Evolutionary conservation across 768 basidiomycete genomes (phyloP), one percentile per base, ranked within the genome.

Genomic region (Steccherinum ochraceum): DNA sequence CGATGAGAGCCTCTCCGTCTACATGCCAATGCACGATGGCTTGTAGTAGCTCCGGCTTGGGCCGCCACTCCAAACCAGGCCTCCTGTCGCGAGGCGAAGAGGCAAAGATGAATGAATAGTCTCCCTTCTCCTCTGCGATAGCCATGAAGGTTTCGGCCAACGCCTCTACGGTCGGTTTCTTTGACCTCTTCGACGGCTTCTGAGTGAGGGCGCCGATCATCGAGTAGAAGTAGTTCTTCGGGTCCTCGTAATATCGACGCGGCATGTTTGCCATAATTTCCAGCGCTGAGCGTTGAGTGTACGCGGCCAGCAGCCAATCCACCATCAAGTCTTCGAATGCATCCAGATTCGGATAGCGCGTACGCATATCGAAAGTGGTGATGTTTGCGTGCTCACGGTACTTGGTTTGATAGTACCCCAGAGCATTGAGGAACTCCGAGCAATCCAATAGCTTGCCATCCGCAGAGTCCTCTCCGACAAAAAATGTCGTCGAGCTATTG

Each of bases 71-170:
- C 16, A 43, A 16, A 1, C 56, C 52, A 2, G 52, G 52, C 0
- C 56, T 46, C 21, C 25, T 2, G 26, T 57, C 56, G 21, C 56
- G 49, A 12, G 49, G 42, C 3, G 43, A 43, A 3, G 52, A 20
- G 48, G 50, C 47, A 44, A 59, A 57, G 35, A 59, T 53, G 52
- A 58, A 60, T 5, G 59, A 60, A 39, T 58, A 56, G 50, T 61
- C 50, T n/a, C 56, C 53, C 44, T 61, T 58, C 43, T 52, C 54
- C 40, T 61, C 56, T 24, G 52, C 57, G 3, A 52, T 18, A 24
- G 47, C 46, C 54, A 58, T 57, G 45, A 55, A 56, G 39, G 46
- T 46, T 35, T 61, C 53, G 13, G 56, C 45, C 19, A 56, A 49
- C 5, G 42, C 46, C 46, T 57, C 59, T 10, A 55, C 24, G 16